phyloP scores from a whole-genome alignment of 345 rosid species.

The Arabis alpina region DNA sequence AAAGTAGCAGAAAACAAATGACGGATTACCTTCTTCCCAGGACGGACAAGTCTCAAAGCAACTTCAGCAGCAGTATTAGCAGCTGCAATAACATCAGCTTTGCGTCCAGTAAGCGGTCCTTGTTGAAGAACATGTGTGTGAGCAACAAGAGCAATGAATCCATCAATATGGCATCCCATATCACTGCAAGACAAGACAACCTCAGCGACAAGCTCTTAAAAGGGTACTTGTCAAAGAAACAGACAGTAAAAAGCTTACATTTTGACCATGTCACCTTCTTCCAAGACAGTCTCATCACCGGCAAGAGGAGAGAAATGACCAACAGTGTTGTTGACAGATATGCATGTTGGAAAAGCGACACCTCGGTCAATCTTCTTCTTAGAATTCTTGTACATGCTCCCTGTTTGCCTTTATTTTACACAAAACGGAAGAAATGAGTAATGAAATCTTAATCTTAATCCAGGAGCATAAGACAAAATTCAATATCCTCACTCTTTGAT shows the following conservation, averaged over 20 bases:
- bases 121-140: slow-evolving; percentile 85
- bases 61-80: slow-evolving; percentile 97
- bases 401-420: slow-evolving; percentile 65
- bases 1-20: not conserved
- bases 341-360: slow-evolving; percentile 91
- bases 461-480: not conserved
- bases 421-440: not conserved
- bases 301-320: slow-evolving; percentile 94
- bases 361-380: slow-evolving; percentile 96
- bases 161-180: slow-evolving; percentile 97
- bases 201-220: too few species aligned
- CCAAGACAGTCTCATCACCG: slow-evolving; percentile 71
- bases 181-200: slow-evolving; percentile 55
- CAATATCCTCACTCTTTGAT: slow-evolving; percentile 76
- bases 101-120: slow-evolving; percentile 70
- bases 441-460: not conserved
- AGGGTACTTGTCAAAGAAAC: not conserved
- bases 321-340: slow-evolving; percentile 86
- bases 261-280: slow-evolving; percentile 87
- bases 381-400: slow-evolving; percentile 86
- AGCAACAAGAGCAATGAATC: slow-evolving; percentile 94
- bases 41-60: slow-evolving; percentile 96
- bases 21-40: slow-evolving; percentile 80
- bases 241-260: slow-evolving; percentile 58
- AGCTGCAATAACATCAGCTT: slow-evolving; percentile 93